A percentile compares a stretch with the other conserved stretches of the same genome.
Conservation (phyloP, 108 stramenopile genomes). For the Fragilaria crotonensis region DNA sequence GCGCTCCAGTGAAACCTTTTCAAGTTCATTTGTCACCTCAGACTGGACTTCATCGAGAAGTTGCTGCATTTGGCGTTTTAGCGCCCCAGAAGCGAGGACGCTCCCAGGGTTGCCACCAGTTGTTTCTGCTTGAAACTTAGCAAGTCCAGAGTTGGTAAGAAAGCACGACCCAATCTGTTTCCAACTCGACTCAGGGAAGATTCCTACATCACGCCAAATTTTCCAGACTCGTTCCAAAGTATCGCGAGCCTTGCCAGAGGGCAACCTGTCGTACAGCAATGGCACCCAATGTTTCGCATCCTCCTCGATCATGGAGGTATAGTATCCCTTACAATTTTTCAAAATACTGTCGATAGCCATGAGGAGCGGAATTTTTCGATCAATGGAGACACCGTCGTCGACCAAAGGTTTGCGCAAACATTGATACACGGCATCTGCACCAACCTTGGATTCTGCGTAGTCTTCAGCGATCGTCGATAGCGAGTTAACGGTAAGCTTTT, state of each 20-base stretch:
- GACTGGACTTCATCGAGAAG: constrained; percentile 74
- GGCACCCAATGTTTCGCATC: constrained; percentile 68
- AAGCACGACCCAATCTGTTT: constrained; percentile 66
- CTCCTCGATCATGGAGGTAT: constrained; percentile 51
- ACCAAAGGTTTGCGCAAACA: constrained; percentile 56
- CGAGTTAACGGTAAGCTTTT: constrained; percentile 75
- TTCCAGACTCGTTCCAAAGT: constrained; percentile 74
- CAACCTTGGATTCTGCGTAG: constrained; percentile 38
- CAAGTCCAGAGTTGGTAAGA: no score
- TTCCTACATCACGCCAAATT: constrained; percentile 55
- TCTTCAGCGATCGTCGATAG: constrained; percentile 83
- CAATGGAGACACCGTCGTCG: constrained; percentile 22
- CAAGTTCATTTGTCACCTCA: constrained; percentile 61
- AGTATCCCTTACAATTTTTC: constrained; percentile 74
- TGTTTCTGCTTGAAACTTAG: no score
- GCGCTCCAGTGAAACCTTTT: constrained; percentile 79
- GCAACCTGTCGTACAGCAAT: constrained; percentile 49
- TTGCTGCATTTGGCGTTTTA: constrained; percentile 71
- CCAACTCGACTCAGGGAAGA: constrained; percentile 47
- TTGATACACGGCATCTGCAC: constrained; percentile 51
- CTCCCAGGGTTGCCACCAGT: no score
- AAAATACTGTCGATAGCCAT: constrained; percentile 76
- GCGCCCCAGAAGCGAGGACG: constrained; percentile 23
- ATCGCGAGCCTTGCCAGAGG: constrained; percentile 31
- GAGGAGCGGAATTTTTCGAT: constrained; percentile 63